Evolutionary conservation across 73 alveolate species (phyloP).

Genomic region (Paraurostyla sp.): DNA sequence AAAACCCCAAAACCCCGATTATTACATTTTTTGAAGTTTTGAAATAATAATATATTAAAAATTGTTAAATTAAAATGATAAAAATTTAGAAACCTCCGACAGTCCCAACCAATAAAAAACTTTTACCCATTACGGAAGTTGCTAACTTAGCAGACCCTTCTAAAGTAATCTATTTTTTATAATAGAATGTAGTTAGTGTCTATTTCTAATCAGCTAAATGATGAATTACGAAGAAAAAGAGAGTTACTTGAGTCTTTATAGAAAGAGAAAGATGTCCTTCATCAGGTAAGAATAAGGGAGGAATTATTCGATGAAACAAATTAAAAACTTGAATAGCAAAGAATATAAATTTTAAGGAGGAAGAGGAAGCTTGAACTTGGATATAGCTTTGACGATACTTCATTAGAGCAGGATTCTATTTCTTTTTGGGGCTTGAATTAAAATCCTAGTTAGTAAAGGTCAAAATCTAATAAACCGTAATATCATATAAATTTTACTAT

Average conservation of each 20-base stretch:
- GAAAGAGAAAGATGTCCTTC: not conserved
- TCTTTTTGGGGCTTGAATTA: too few relatives aligned
- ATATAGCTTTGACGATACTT: not conserved
- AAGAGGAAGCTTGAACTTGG: not conserved
- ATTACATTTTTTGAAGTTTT: too few relatives aligned
- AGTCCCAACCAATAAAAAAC: not conserved
- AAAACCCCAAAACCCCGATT: too few relatives aligned
- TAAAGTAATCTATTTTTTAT: not conserved
- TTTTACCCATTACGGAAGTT: not conserved
- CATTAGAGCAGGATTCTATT: not conserved
- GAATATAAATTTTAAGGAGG: not conserved
- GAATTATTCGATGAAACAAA: constrained; percentile 25
- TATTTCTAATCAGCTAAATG: not conserved
- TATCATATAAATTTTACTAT: not conserved
- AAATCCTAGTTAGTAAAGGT: not conserved
- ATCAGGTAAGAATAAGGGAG: constrained; percentile 14
- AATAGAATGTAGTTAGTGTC: not conserved
- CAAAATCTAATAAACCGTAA: not conserved
- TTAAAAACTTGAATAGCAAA: not conserved
- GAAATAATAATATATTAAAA: too few relatives aligned
- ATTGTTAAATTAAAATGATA: too few relatives aligned
- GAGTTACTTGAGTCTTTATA: not conserved
- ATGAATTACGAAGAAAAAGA: not conserved
- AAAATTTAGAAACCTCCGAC: constrained; percentile 36
- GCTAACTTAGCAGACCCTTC: not conserved